Percentiles rank a stretch among this genome's conserved stretches.
Conservation (phyloP, 2,329 filamentous ascomycete species). For the Trichoderma arundinaceum region DNA sequence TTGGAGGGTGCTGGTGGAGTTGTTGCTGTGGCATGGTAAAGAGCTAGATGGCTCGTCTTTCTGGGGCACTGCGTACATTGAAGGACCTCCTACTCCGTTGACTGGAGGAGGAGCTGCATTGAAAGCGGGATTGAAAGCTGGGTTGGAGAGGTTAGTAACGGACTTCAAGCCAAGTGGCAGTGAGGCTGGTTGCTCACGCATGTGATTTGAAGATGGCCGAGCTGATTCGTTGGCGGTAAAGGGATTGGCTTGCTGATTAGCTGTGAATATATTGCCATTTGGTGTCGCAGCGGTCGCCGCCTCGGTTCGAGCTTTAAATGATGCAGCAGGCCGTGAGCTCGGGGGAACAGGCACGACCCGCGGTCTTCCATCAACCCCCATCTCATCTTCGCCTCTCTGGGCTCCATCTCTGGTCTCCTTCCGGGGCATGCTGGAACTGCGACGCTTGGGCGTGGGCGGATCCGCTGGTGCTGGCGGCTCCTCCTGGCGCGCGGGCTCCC, state of each 20-base stretch:
- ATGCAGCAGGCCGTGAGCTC: constrained; percentile 19
- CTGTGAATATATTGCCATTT: background rate
- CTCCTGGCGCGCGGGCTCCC: constrained; percentile 44
- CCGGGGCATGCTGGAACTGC: constrained; percentile 43
- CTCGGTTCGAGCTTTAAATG: constrained; percentile 28
- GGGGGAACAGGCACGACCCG: constrained; percentile 16
- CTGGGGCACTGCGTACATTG: constrained; percentile 54
- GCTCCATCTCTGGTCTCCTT: constrained; percentile 33
- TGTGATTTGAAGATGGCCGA: background rate
- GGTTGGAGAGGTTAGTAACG: background rate
- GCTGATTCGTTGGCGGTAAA: background rate
- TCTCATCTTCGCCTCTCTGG: constrained; percentile 5
- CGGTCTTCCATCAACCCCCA: constrained; percentile 2
- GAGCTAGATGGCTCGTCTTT: constrained; percentile 31
- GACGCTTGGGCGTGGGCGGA: constrained; percentile 38
- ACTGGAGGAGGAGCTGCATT: constrained; percentile 2
- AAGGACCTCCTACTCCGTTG: constrained; percentile 42
- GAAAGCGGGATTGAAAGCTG: constrained; percentile 11
- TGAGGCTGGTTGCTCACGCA: constrained; percentile 4
- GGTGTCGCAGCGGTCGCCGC: constrained; percentile 10
- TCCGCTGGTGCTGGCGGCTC: constrained; percentile 37
- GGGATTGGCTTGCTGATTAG: background rate
- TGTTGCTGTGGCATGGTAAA: constrained; percentile 26
- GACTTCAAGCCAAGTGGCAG: background rate
- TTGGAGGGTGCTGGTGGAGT: constrained; percentile 19